Base-by-base conservation (phyloP, 805 yeast species). In the Candida pseudoglaebosa region DNA sequence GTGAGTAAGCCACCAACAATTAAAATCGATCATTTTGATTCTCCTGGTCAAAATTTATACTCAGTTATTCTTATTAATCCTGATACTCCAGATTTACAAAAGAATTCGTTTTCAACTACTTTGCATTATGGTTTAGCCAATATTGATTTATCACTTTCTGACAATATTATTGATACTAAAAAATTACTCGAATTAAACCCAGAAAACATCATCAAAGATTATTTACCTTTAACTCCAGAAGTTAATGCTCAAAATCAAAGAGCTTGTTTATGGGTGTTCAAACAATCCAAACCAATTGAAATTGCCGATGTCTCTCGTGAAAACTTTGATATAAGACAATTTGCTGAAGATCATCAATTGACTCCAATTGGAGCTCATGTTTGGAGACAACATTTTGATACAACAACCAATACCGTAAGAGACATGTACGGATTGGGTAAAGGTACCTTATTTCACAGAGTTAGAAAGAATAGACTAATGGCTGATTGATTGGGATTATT, bases 281-380 rank as follows among this genome's bases (percentile, higher is more conserved):
- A 89, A 62, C 98, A 93, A 62, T 49, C 46, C 20, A 28, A 37
- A 30, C 39, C 57, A 18, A 38, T 52, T 8, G 42, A 54, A 18
- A 46, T 46, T 26, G 39, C 53, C 9, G 40, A 54, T 2, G 35
- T 55, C 13, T 53, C 57, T 24, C 61, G 80, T 46, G 75, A 73
- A 9, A 57, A 66, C 39, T 91, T 91, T 55, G 77, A 87, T 52
- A 80, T 91, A 45, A 78, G 98, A 57, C 51, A 54, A 5, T 90
- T 88, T 59, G 84, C 71, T 12, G 68, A 62, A 3, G 45, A 61
- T 3, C 57, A 84, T 59, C 57, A 68, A 3, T 72, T 93, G 48
- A 65, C 67, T n/a, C 78, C 97, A 1, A 78, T 90, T 34, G 97
- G 98, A 19, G 96, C 95, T 2, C 95, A 88, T 58, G 72, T 87